Base-by-base conservation (phyloP, 2,329 filamentous ascomycete species). In the Hypoxylon sp. region DNA sequence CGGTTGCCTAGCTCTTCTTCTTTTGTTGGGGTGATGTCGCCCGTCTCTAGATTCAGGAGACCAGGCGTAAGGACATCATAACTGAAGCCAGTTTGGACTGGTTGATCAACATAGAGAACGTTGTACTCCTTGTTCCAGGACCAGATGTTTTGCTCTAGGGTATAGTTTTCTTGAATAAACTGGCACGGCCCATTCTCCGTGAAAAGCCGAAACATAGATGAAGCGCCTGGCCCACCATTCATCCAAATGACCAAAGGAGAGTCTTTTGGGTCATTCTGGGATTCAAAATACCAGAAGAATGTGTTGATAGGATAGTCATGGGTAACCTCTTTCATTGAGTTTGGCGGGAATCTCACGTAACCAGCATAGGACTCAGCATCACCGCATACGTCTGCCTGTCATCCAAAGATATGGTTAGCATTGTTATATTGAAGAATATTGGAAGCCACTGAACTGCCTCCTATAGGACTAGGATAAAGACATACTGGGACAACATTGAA, bases 51-150 rank as follows among this genome's bases (percentile, higher is more conserved):
- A 17, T 63, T 48, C 30, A 62, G 37, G 2, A 60, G 53, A 15
- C 62, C 65, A 29, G 60, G 53, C n/a, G 51, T 59, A 1, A 47
- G 41, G 4, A 55, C 54, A 11, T 59, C 58, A 35, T 69, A 71
- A 5, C 66, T 69, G 51, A 64, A 73, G 8, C 70, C 71, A 5
- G 63, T 59, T 35, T 66, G 68, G 57, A 72, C 67, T 3, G 73
- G 87, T 66, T 89, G 81, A 60, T 90, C 86, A 59, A 90, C 81
- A 68, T 87, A 89, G 11, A 90, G 78, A 78, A 88, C 81, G 58
- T 88, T 88, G 55, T 78, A 80, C 16, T 80, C 76, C 59, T 82
- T 81, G 53, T 82, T 84, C 80, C 83, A 87, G 1, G 82, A 82
- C 70, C 79, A 83, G 0, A 81, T 79, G 58, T 87, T 87, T 4